Evolutionary conservation across 768 basidiomycete species (phyloP), one percentile per base, ranked within the genome.

Genomic region (Calocybe indica): DNA sequence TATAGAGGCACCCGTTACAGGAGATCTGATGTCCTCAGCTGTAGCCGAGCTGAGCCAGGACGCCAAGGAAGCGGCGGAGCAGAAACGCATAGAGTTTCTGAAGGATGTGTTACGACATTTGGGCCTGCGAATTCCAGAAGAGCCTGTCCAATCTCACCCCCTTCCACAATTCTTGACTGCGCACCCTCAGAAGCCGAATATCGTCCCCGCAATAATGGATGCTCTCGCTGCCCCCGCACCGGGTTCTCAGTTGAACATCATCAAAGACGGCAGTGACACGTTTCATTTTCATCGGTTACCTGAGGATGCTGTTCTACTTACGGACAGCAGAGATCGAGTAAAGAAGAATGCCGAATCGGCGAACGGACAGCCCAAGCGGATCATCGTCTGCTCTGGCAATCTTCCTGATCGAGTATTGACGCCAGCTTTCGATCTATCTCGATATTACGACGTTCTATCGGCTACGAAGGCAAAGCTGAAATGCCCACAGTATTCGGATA

Each of bases 261-360:
- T 90, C 54, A 64, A 76, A 51, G 92, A 91, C 56, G 67, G 68
- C 2, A 82, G 82, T 46, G 89, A 97, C 59, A 79, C 75, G 1
- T 88, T 92, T 61, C 65, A 65, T 29, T 82, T 91, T 52, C 75
- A 82, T 48, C 55, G 65, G 7, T 52, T 66, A 6, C 47, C 62
- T 13, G 63, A 74, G 12, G 63, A 64, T 30, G 54, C 52, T 40
- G 46, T 58, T 10, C 49, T 74, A 7, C 42, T 75, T 5, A 44
- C 54, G 5, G 51, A 67, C 10, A 57, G 59, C 14, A 65, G 67
- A 29, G 48, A 56, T 40, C 50, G 52, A 13, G 52, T 44, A 46
- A 52, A 28, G 53, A 58, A 39, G 11, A 34, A 37, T 40, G 55
- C 40, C 36, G 68, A 70, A 35, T 62, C 60, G 3, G 58, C 63